Conservation (phyloP, 106 monocot genomes). For the Acanthochlamys bracteata region DNA sequence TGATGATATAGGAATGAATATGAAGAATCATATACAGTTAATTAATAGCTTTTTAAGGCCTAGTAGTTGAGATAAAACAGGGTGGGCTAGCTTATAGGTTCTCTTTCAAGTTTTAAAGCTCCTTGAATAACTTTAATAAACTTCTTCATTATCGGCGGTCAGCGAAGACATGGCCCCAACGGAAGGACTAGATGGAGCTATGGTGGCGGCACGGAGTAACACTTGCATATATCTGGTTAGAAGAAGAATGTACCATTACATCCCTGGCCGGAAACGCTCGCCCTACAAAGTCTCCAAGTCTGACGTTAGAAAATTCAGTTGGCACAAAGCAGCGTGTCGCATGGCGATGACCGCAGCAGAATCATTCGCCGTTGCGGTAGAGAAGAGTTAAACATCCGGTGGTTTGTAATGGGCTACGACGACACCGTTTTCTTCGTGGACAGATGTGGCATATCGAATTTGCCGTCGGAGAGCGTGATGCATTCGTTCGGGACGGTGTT, state of each 20-base stretch:
- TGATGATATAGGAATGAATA: too few species aligned
- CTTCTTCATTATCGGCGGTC: slow-evolving; percentile 74
- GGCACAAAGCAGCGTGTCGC: slow-evolving; percentile 39
- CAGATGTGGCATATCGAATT: slow-evolving; percentile 61
- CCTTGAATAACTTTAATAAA: too few species aligned
- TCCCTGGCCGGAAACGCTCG: slow-evolving; percentile 27
- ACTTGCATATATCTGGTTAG: slow-evolving; percentile 67
- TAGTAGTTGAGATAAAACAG: too few species aligned
- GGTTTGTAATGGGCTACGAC: slow-evolving; percentile 10
- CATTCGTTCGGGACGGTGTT: slow-evolving; percentile 69
- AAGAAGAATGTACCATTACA: slow-evolving; percentile 28
- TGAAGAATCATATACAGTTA: too few species aligned
- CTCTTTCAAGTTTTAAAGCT: too few species aligned
- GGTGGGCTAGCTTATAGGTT: too few species aligned
- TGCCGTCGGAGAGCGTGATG: slow-evolving; percentile 48
- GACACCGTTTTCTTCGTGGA: slow-evolving; percentile 31
- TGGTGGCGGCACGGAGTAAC: slow-evolving; percentile 55
- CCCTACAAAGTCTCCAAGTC: slow-evolving; percentile 43
- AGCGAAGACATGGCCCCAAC: slow-evolving; percentile 38
- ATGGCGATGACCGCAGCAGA: slow-evolving; percentile 62
- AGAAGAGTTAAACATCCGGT: not conserved
- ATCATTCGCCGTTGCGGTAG: slow-evolving; percentile 5
- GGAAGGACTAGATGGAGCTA: slow-evolving; percentile 50
- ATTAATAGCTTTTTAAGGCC: too few species aligned
- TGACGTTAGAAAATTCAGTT: slow-evolving; percentile 34